Evolutionary conservation across 1,284 basidiomycete genomes (phyloP).

Genomic region (Malassezia restricta): DNA sequence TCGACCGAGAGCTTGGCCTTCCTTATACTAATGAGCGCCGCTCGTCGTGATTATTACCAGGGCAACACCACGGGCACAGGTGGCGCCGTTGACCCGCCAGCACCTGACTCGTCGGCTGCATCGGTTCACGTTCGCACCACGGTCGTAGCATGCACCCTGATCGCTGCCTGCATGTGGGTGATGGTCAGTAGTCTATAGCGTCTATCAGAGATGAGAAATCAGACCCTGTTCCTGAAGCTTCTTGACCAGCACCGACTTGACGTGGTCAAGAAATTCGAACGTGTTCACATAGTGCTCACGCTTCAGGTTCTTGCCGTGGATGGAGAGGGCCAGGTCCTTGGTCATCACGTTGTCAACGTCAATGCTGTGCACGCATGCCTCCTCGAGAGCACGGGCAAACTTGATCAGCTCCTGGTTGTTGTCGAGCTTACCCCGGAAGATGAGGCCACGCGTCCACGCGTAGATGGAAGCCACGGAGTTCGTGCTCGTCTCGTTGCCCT

Average conservation of each 20-base stretch:
- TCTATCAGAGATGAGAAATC: background rate
- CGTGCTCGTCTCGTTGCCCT: conserved; percentile 72
- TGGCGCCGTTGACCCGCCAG: background rate
- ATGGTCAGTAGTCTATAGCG: no score
- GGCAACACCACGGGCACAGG: conserved; percentile 8
- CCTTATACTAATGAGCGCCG: conserved; percentile 31
- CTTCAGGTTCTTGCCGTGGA: conserved; percentile 64
- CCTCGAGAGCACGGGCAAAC: conserved; percentile 74
- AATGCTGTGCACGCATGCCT: conserved; percentile 78
- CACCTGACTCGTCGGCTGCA: background rate
- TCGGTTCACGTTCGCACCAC: no score
- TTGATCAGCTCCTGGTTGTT: conserved; percentile 61
- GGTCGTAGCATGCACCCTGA: no score
- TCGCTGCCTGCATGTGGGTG: no score
- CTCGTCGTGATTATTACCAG: conserved; percentile 29
- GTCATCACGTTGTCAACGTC: conserved; percentile 85
- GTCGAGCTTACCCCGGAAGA: conserved; percentile 83
- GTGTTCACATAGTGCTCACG: conserved; percentile 43
- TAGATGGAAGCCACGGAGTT: conserved; percentile 98
- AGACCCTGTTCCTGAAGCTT: conserved; percentile 18
- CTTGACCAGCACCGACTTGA: conserved; percentile 27
- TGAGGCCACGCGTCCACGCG: conserved; percentile 86
- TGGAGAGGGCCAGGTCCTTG: conserved; percentile 76
- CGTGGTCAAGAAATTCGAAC: conserved; percentile 40
- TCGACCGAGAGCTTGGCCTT: conserved; percentile 35